Base-by-base conservation (phyloP, 495 filamentous ascomycete species). In the Trichoderma reesei region DNA sequence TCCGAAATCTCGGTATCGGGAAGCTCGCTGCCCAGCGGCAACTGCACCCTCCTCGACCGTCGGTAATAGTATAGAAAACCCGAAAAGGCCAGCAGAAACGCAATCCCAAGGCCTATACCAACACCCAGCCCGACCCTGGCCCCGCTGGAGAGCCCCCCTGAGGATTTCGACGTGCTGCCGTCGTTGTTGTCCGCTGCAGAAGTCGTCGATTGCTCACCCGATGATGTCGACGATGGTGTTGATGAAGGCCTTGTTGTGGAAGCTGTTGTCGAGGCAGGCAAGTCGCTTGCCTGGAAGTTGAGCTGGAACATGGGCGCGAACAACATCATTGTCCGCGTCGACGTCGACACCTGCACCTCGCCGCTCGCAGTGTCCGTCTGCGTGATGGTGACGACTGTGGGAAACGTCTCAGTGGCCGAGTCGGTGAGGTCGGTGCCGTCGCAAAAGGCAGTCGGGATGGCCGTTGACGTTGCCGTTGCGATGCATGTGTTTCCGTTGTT, bases 231-330 rank as follows among this genome's bases (percentile, higher is more conserved):
- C 14, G 34, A 41, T 44, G 48, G 8, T 11, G 63, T 20, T 31
- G 37, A 31, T 56, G 51, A 33, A n/a, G n/a, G n/a, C n/a, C n/a
- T n/a, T 56, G 31, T 3, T 8, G 63, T 59, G 36, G 62, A 44
- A 11, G 44, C n/a, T 3, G 46, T 60, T 36, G 36, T 59, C 48
- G 56, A 59, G 18, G 48, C n/a, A 6, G 64, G 65, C n/a, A 62
- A 65, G 59, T 75, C 73, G 63, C 63, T 68, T 65, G 66, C 66
- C 33, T 74, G 72, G 66, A 66, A 74, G 68, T 74, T 73, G 65
- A 75, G 72, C 63, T 75, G 72, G 60, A 75, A 69, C 71, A 75
- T 73, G 18, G 72, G 71, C 3, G 73, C 72, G 20, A 68, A 70
- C 0, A 75, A 56, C 34, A 63, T 69, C 65, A 73, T 67, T 2